Base-by-base conservation (phyloP, 495 filamentous ascomycete species). In the Copromyces sp. region DNA sequence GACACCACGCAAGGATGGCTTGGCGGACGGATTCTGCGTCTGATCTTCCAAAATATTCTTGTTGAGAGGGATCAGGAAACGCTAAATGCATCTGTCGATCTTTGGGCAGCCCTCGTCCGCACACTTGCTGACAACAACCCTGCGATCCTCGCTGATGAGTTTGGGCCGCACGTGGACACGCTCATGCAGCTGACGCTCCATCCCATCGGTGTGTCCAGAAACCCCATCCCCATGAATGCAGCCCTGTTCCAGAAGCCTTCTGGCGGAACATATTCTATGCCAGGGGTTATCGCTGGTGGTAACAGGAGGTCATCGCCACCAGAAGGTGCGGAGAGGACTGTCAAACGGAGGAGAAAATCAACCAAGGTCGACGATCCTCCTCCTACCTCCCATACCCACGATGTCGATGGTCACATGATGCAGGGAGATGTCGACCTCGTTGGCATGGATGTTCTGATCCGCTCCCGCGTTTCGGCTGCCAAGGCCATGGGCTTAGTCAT, bases 331-430 rank as follows among this genome's bases (percentile, higher is more conserved):
- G 68, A 78, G 72, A 77, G 86, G 40, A 82, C 88, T 20, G 80
- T 84, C 0, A 97, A 95, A 82, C 89, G 92, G 71, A 88, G 93
- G 40, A 89, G 93, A 75, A 94, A 93, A 78, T 91, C 90, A 0
- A 92, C 94, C 41, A 95, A 93, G 85, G 90, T 91, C 61, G 92
- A 94, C 74, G 89, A 92, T 29, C 79, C 88, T n/a, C 82, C 87
- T 37, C 78, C 88, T 1, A 71, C 84, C 11, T 82, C 83, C 37
- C 89, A 90, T 16, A 86, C 90, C 4, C 96, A 99, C 80, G 97
- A 99, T 79, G 93, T 99, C 42, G 95, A 99, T 78, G 95, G 93
- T 20, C 94, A 96, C 77, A 98, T 99, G 93, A 93, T 99, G 82
- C 92, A 94, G 77, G 95, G 95, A 59, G 95, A 99, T 78, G 90